Conservation (phyloP, 345 rosid species). For the Camelina hispida region DNA sequence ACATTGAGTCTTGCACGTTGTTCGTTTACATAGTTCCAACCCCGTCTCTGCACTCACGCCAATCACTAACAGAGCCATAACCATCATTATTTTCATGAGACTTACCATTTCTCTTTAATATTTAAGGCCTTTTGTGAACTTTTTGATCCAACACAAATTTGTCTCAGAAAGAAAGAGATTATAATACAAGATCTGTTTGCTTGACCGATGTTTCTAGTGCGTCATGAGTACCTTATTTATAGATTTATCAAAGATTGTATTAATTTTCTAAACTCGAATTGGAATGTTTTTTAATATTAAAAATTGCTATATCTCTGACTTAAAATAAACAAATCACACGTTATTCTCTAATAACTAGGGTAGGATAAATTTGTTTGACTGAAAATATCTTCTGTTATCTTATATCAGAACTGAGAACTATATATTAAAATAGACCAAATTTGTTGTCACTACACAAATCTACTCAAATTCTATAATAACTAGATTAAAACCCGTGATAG, state of each 20-base stretch:
- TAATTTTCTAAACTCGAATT: too few relatives aligned
- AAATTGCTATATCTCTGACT: too few relatives aligned
- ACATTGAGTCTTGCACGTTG: background rate
- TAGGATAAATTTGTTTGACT: background rate
- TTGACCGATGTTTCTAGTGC: background rate
- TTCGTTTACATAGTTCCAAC: conserved; percentile 2
- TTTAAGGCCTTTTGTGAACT: background rate
- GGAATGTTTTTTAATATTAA: too few relatives aligned
- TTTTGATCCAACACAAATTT: background rate
- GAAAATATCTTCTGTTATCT: background rate
- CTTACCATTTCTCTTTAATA: conserved; percentile 18
- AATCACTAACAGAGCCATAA: background rate
- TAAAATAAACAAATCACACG: too few relatives aligned
- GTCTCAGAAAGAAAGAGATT: too few relatives aligned
- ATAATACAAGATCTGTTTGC: background rate
- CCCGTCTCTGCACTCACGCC: conserved; percentile 1
- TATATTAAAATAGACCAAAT: background rate
- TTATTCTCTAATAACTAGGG: too few relatives aligned
- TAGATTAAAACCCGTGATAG: too few relatives aligned
- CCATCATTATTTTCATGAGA: conserved; percentile 12
- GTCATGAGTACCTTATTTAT: conserved; percentile 13
- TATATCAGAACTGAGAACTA: background rate
- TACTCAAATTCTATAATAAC: background rate
- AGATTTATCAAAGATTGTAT: background rate
- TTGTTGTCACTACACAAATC: background rate